These are phyloP conservation scores for Corylus americana DNA, from an alignment of 306 rosid genomes.

Conservation along the genomic window DNA sequence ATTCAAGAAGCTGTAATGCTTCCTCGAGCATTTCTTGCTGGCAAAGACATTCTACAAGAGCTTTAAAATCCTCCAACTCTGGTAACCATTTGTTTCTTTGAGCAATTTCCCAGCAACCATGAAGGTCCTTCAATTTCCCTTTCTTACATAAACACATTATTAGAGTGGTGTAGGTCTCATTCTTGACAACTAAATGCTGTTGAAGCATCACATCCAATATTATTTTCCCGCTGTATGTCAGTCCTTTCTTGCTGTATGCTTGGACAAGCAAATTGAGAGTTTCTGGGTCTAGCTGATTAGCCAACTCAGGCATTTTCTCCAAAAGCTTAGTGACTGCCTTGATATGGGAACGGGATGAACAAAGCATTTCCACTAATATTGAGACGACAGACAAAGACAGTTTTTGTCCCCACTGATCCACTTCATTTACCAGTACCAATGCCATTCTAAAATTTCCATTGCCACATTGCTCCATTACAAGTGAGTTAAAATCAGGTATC, in stretches of 20 bases:
- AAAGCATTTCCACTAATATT: constrained; percentile 50
- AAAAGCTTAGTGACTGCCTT: constrained; percentile 37
- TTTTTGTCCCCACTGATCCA: constrained; percentile 82
- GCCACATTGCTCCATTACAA: constrained; percentile 45
- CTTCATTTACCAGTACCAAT: constrained; percentile 54
- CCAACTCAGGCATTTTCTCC: constrained; percentile 51
- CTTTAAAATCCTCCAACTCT: constrained; percentile 46
- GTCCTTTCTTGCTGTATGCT: constrained; percentile 64
- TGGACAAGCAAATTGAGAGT: constrained; percentile 64
- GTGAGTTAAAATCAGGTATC: constrained; percentile 56
- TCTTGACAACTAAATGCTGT: constrained; percentile 42
- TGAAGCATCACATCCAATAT: constrained; percentile 60
- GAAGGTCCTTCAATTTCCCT: constrained; percentile 59
- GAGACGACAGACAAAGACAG: constrained; percentile 49
- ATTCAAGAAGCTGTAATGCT: constrained; percentile 66
- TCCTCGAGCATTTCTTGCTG: constrained; percentile 44
- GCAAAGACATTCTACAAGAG: constrained; percentile 54
- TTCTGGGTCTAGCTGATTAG: constrained; percentile 53
- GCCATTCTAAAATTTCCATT: constrained; percentile 48
- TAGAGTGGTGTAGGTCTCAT: constrained; percentile 58
- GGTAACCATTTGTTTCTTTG: constrained; percentile 64
- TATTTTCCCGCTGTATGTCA: constrained; percentile 44
- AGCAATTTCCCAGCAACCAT: constrained; percentile 58
- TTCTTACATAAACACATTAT: constrained; percentile 59
- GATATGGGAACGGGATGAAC: constrained; percentile 49